A percentile compares a stretch with the other conserved stretches of the same genome.
These are phyloP conservation scores for Aspergillus sojae DNA, from an alignment of 2,329 filamentous ascomycete species.

Conservation along the genomic window DNA sequence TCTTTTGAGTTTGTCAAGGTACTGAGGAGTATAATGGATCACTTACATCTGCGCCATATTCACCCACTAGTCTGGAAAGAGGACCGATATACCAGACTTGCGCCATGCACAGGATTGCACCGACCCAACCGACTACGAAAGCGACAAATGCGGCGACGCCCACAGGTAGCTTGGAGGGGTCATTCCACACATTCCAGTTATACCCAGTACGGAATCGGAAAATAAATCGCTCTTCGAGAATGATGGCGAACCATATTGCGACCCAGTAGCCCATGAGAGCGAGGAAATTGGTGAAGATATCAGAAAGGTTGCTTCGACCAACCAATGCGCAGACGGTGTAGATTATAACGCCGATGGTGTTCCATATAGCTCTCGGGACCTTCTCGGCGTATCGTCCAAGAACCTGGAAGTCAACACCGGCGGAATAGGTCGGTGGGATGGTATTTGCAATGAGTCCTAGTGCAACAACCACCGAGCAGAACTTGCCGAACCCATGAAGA, in stretches of 20 bases:
- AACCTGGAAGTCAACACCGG: constrained; percentile 69
- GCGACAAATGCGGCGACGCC: constrained; percentile 64
- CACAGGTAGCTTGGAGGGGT: constrained; percentile 60
- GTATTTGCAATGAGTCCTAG: constrained; percentile 68
- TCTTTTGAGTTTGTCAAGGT: neutral
- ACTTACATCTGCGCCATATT: constrained; percentile 60
- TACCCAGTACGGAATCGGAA: constrained; percentile 59
- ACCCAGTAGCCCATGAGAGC: constrained; percentile 74
- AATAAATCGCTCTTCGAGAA: constrained; percentile 61
- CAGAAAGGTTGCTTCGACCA: constrained; percentile 61
- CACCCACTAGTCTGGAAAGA: constrained; percentile 59
- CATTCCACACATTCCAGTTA: constrained; percentile 65
- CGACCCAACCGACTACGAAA: constrained; percentile 67
- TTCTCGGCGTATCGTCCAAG: constrained; percentile 60
- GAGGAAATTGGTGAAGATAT: constrained; percentile 70
- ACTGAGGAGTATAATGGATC: constrained; percentile 8
- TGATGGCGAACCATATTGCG: constrained; percentile 65
- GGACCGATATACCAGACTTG: constrained; percentile 72
- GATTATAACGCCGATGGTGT: constrained; percentile 62
- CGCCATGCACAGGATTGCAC: constrained; percentile 68
- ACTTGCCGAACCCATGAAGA: constrained; percentile 65
- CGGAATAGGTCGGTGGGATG: constrained; percentile 65
- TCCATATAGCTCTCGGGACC: constrained; percentile 68
- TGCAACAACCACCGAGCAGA: constrained; percentile 67
- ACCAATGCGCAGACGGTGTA: constrained; percentile 67